Evolutionary conservation across 495 filamentous ascomycete species (phyloP), one percentile per base, ranked within the genome.

Genomic region (Friedmanniomyces simplex): DNA sequence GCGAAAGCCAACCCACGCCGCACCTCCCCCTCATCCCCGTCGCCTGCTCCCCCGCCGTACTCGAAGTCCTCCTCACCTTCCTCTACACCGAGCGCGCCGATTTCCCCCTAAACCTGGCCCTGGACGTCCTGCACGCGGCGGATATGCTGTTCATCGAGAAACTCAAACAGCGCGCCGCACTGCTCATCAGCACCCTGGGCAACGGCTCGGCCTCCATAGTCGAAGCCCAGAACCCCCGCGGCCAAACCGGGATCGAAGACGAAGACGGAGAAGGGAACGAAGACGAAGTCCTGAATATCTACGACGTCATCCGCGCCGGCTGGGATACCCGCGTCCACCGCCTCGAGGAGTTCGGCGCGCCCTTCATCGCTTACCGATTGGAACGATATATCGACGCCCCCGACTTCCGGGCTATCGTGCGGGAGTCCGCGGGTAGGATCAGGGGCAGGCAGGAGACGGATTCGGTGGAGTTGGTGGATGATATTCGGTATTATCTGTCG

Each of bases 121-220:
- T 96, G 18, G 93, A 96, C 59, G 80, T 94, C 11, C 78, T 81
- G 7, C 95, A 91, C 68, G 79, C 84, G 0, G 87, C 94, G 14
- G 94, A 98, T 66, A 86, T 91, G 77, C 78, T 96, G 0, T 82
- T 98, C 59, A 85, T 98, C 49, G 90, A 96, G 59, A 89, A 89
- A 60, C 75, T 98, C 26, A 96, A 96, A 68, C 82, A 79, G 41
- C 89, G 88, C 65, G 91, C 91, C 8, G 89, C 91, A 1, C 74
- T 89, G 16, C 79, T 89, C 30, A 95, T 97, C 64, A 88, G 82
- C 57, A 95, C 90, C 1, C 75, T 96, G 3, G 91, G 89, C 8
- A 94, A 86, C 67, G 87, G 86, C 20, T 80, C 76, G 49, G 80
- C 81, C 32, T 60, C 55, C 1, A 56, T 66, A 1, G 68, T 70